phyloP scores from a whole-genome alignment of 2,329 filamentous ascomycete species.

The Verticillium nubilum region DNA sequence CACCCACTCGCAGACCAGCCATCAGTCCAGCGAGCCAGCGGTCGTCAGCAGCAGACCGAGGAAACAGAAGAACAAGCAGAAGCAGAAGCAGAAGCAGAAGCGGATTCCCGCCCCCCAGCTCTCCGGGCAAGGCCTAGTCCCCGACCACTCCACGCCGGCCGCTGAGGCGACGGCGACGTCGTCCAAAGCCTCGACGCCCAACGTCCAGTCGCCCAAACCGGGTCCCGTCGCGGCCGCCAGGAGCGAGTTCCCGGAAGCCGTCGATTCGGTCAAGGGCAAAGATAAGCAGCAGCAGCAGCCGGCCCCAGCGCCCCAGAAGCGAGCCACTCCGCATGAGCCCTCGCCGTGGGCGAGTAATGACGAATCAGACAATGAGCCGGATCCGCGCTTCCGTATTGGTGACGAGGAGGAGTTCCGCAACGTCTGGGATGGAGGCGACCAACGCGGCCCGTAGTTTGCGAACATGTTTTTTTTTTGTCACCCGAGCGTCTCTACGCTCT shows the following conservation, averaged over 20 bases:
- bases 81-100: slow-evolving; percentile 17
- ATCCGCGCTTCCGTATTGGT: slow-evolving; percentile 15
- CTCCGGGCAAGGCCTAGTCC: not conserved
- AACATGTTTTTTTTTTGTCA: not conserved
- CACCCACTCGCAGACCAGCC: not conserved
- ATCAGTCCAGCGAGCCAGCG: slow-evolving; percentile 3
- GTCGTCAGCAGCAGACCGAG: slow-evolving; percentile 9
- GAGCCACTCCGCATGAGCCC: not conserved
- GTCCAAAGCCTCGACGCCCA: not conserved
- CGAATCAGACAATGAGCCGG: slow-evolving; percentile 7
- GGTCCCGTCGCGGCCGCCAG: not conserved
- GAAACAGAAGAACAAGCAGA: slow-evolving; percentile 8
- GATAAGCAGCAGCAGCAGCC: not conserved
- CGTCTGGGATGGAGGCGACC: slow-evolving; percentile 29
- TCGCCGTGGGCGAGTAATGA: slow-evolving; percentile 12
- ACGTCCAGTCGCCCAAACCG: not conserved
- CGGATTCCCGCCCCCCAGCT: not conserved
- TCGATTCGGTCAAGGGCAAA: not conserved
- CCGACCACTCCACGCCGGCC: slow-evolving; percentile 1
- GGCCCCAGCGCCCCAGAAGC: not conserved
- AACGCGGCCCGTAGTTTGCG: slow-evolving; percentile 1
- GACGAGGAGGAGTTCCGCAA: slow-evolving; percentile 39
- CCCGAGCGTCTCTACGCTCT: not conserved
- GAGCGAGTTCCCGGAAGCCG: not conserved
- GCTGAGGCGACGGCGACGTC: not conserved